Percentiles rank a stretch among this genome's conserved stretches.
These are phyloP conservation scores for Rhynchosporium agropyri DNA, from an alignment of 2,329 filamentous ascomycete genomes.

Conservation along the genomic window DNA sequence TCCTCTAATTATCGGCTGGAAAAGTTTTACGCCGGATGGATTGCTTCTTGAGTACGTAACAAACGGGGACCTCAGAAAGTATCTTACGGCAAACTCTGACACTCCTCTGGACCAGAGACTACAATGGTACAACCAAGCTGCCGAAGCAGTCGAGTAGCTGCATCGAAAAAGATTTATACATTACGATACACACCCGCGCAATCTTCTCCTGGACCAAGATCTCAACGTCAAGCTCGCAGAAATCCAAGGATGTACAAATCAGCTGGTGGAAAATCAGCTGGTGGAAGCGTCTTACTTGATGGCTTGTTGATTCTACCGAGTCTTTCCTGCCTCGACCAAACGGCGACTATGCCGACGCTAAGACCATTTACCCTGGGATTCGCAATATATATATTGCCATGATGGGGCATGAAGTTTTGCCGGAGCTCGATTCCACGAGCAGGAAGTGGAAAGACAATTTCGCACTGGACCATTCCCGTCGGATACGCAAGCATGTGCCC, in stretches of 20 bases:
- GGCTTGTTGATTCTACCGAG: constrained; percentile 30
- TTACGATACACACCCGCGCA: constrained; percentile 17
- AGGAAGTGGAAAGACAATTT: too few species aligned
- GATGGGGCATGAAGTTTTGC: constrained; percentile 28
- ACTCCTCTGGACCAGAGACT: too few species aligned
- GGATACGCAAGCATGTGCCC: too few species aligned
- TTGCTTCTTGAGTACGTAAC: too few species aligned
- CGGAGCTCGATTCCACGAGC: constrained; percentile 26
- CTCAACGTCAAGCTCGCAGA: constrained; percentile 28
- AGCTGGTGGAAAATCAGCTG: constrained; percentile 17
- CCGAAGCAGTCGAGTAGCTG: constrained; percentile 16
- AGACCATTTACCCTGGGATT: constrained; percentile 37
- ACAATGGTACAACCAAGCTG: constrained; percentile 8
- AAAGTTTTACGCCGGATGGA: too few species aligned
- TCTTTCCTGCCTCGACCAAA: constrained; percentile 33
- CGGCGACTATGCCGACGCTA: constrained; percentile 26
- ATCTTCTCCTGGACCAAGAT: constrained; percentile 24
- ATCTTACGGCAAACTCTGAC: too few species aligned
- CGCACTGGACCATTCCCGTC: too few species aligned
- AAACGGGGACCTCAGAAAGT: too few species aligned
- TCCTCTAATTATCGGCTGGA: too few species aligned
- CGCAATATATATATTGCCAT: constrained; percentile 35
- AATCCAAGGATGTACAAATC: constrained; percentile 24
- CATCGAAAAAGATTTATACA: constrained; percentile 11
- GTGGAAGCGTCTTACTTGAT: constrained; percentile 17